Evolutionary conservation across 352 stramenopile species (phyloP), one percentile per base, ranked within the genome.

Genomic region (Phytopythium sindhum): DNA sequence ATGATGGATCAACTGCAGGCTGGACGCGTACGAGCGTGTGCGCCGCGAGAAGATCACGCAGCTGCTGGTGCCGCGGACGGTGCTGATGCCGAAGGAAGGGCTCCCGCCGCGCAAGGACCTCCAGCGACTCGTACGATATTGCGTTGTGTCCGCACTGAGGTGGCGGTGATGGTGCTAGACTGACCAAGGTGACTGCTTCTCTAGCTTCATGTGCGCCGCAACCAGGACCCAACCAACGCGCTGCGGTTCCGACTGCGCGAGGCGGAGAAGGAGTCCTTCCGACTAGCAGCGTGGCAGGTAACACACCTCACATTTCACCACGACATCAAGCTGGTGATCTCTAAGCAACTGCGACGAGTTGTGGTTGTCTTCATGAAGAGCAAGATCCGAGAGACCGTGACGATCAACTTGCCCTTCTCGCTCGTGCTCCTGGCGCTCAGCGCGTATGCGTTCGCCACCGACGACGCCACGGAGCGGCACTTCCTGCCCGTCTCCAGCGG

Each of bases 161-260:
- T 57, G 42, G 15, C 31, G 15, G 4, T 33, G 54, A 28, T 10
- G 35, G 17, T 17, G 9, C 11, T 24, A 28, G 23, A 50, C 29
- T 41, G 65, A 35, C 57, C 6, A 42, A 53, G n/a, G n/a, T 48
- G 42, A 26, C 42, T 26, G 17, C 14, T 4, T 47, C 19, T n/a
- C 2, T 24, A 85, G 78, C 62, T 87, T 2, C 76, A 81, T 54
- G 73, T 69, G 50, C 76, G 76, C 11, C 71, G 62, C 51, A 63
- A 82, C 14, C 64, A 84, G 19, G 76, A 88, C 47, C 76, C 76
- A 23, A 86, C 78, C 4, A 80, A 80, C 66, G 66, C 74, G 5
- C 60, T 88, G 60, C 67, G 84, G 53, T 51, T 63, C 12, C 76
- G 78, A 14, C 63, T 87, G 41, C 78, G 68, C 4, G 74, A 85